These are phyloP conservation scores for Puccinia hordei DNA, from an alignment of 1,284 basidiomycete species.

Conservation along the genomic window DNA sequence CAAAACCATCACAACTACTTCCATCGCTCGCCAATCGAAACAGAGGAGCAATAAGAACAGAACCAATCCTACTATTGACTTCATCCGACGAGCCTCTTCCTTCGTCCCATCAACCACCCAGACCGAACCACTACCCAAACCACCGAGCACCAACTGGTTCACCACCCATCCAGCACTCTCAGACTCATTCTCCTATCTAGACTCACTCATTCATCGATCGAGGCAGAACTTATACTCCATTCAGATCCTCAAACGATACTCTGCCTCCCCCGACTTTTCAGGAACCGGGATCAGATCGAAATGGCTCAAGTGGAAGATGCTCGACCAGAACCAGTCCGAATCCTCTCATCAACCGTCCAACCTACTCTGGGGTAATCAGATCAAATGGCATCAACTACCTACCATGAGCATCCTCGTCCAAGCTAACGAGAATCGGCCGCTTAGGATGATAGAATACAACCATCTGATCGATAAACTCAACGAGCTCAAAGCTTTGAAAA, in stretches of 20 bases:
- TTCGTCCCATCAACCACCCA: conserved; percentile 9
- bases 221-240: neutral
- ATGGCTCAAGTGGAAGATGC: conserved; percentile 40
- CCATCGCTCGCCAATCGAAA: neutral
- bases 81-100: conserved; percentile 4
- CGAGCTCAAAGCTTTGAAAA: conserved; percentile 21
- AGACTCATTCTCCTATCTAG: conserved; percentile 33
- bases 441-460: conserved; percentile 42
- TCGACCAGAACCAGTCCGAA: neutral
- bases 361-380: conserved; percentile 15
- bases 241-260: conserved; percentile 23
- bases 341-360: neutral
- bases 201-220: conserved; percentile 30
- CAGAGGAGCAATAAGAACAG: neutral
- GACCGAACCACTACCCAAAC: conserved; percentile 28
- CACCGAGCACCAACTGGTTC: conserved; percentile 43
- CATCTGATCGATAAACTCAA: conserved; percentile 15
- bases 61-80: neutral
- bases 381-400: conserved; percentile 28
- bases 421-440: conserved; percentile 15
- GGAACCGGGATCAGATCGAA: conserved; percentile 37
- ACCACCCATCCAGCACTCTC: conserved; percentile 39
- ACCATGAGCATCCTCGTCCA: conserved; percentile 18
- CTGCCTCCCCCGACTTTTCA: conserved; percentile 12
- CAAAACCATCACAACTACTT: too few relatives aligned